phyloP scores from a whole-genome alignment of 768 basidiomycete genomes.

The Podaxis sp. region DNA sequence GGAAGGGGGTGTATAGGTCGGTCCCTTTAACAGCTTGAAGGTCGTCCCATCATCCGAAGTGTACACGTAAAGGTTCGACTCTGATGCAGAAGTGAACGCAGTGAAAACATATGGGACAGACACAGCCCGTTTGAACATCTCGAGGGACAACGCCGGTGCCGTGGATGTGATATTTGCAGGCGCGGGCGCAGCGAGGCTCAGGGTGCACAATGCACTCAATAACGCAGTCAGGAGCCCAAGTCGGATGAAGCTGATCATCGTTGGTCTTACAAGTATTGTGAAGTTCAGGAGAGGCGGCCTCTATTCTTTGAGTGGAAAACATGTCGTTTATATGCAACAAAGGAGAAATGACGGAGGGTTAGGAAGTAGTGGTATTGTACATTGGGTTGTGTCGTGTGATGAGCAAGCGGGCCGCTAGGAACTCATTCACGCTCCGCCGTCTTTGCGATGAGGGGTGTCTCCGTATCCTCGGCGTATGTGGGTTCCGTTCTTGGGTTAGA shows the following conservation, averaged over 20 bases:
- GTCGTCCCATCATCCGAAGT: slow-evolving; percentile 33
- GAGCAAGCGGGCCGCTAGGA: slow-evolving; percentile 4
- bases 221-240: neutral
- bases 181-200: slow-evolving; percentile 1
- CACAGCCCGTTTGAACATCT: slow-evolving; percentile 31
- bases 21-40: slow-evolving; percentile 31
- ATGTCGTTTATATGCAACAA: slow-evolving; percentile 2
- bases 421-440: neutral
- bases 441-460: too few species aligned
- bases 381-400: slow-evolving; percentile 2
- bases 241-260: neutral
- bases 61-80: slow-evolving; percentile 35
- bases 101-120: slow-evolving; percentile 33
- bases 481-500: neutral
- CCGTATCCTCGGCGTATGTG: too few species aligned
- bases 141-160: slow-evolving; percentile 26
- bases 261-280: neutral
- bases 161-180: slow-evolving; percentile 22
- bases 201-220: neutral
- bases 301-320: neutral
- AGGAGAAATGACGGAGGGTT: slow-evolving; percentile 13
- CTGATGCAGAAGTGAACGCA: slow-evolving; percentile 33
- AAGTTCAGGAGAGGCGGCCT: neutral
- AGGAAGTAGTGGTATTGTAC: slow-evolving; percentile 3
- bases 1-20: slow-evolving; percentile 33